A percentile compares a stretch with the other conserved stretches of the same genome.
Conservation (phyloP, 108 stramenopile genomes). For the Phaeodactylum tricornutum region DNA sequence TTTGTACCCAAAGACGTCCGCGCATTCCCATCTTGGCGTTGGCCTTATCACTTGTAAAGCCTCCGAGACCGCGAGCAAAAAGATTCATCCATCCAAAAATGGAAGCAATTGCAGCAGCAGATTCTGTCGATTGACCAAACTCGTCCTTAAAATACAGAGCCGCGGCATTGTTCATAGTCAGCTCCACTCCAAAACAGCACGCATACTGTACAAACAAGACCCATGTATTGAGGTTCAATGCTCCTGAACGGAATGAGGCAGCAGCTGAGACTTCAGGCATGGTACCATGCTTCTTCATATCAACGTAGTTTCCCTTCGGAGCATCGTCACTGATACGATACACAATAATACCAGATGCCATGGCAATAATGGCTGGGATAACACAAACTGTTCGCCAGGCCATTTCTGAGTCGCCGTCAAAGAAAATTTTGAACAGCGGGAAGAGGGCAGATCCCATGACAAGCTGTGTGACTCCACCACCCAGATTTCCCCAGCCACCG, state of each 20-base stretch:
- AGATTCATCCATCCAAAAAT: slow-evolving; percentile 75
- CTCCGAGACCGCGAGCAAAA: slow-evolving; percentile 69
- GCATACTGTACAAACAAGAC: slow-evolving; percentile 71
- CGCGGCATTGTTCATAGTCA: slow-evolving; percentile 70
- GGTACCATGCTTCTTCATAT: slow-evolving; percentile 39
- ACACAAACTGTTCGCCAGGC: slow-evolving; percentile 76
- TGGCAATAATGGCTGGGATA: slow-evolving; percentile 60
- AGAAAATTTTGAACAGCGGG: slow-evolving; percentile 50
- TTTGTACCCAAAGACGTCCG: slow-evolving; percentile 55
- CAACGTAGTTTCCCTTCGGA: slow-evolving; percentile 82
- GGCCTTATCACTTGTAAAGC: slow-evolving; percentile 38
- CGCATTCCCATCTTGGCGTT: slow-evolving; percentile 63
- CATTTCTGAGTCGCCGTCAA: slow-evolving; percentile 8
- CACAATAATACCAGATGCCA: slow-evolving; percentile 25
- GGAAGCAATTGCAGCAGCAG: slow-evolving; percentile 68
- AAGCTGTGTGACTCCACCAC: slow-evolving; percentile 60
- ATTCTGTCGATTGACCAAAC: slow-evolving; percentile 48
- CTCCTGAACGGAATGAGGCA: slow-evolving; percentile 23
- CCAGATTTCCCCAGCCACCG: slow-evolving; percentile 86
- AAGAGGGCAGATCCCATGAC: slow-evolving; percentile 58
- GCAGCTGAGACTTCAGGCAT: slow-evolving; percentile 43
- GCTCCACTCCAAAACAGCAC: slow-evolving; percentile 81
- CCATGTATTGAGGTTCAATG: slow-evolving; percentile 60
- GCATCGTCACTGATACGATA: slow-evolving; percentile 51
- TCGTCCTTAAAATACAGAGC: slow-evolving; percentile 72